Evolutionary conservation across 2,329 filamentous ascomycete genomes (phyloP), one percentile per base, ranked within the genome.

Genomic region (Beauveria rudraprayagi): DNA sequence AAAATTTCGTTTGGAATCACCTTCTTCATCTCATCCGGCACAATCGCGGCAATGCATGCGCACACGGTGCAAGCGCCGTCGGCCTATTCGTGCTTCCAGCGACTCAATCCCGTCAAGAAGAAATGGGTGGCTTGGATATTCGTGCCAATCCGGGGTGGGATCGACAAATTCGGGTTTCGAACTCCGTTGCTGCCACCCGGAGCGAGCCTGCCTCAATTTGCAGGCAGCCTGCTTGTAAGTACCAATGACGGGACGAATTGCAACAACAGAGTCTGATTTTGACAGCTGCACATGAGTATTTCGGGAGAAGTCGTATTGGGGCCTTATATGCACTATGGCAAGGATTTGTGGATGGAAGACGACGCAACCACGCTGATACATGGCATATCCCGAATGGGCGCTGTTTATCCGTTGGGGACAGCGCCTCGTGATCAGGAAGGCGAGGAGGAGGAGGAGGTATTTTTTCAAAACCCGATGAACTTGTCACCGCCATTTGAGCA

Each of bases 61-160:
- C 56, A 59, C 26, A 59, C 56, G 9, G 11, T 30, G 37, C 56
- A 59, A 9, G 56, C 56, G 22, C 56, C 56, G 47, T 52, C 56
- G 3, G 56, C 56, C 10, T 59, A 52, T 40, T 37, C 56, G 17
- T 59, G 56, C 46, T 59, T 52, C 26, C 37, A 52, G 47, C 37
- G 56, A n/a, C 56, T 59, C 10, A 52, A 52, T 40, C 56, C 56
- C 10, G 56, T 59, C 10, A 59, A 59, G 47, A 59, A 44, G 56
- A 51, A 41, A 52, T 59, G 56, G 56, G 56, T 52, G 4, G 47
- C 56, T 3, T 59, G 56, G 56, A 52, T 59, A 43, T 59, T 59
- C 34, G 56, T 59, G n/a, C 56, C 56, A 5, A 52, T 52, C 8
- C 26, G 19, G 1, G 56, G 56, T n/a, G 56, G 56, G 1, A 59